These are phyloP conservation scores for Cryptococcus sp. DNA, from an alignment of 1,284 basidiomycete genomes.

Conservation along the genomic window DNA sequence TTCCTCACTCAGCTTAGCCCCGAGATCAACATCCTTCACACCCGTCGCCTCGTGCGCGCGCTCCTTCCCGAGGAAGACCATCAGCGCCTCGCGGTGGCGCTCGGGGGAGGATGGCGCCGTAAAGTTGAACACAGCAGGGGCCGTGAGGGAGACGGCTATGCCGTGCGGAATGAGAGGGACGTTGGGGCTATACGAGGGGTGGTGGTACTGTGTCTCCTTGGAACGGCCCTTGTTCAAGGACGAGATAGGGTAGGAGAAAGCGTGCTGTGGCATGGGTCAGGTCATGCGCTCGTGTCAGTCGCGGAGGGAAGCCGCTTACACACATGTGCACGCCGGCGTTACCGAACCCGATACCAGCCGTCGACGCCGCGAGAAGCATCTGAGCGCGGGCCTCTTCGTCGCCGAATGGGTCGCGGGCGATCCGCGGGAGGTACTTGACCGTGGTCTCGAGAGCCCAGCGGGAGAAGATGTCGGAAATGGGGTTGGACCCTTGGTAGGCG, in stretches of 20 bases:
- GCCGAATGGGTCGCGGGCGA: conserved; percentile 67
- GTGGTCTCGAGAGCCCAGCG: conserved; percentile 90
- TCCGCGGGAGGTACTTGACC: conserved; percentile 82
- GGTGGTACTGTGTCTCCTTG: conserved; percentile 66
- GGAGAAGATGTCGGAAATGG: conserved; percentile 93
- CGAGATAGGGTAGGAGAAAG: conserved; percentile 60
- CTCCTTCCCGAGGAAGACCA: conserved; percentile 71
- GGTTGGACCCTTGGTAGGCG: conserved; percentile 94
- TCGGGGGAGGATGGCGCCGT: conserved; percentile 86
- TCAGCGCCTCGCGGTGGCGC: conserved; percentile 82
- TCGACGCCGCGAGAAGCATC: conserved; percentile 66
- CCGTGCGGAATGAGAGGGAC: conserved; percentile 92
- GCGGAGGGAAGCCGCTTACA: conserved; percentile 11
- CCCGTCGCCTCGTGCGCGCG: conserved; percentile 65
- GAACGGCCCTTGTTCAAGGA: conserved; percentile 92
- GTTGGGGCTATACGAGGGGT: conserved; percentile 75
- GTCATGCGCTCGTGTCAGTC: not conserved
- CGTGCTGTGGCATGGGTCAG: conserved; percentile 24
- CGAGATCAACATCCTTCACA: conserved; percentile 78
- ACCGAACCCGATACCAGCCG: conserved; percentile 93
- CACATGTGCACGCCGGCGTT: conserved; percentile 90
- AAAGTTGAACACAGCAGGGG: conserved; percentile 87
- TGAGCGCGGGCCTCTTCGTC: conserved; percentile 81
- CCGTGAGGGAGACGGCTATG: conserved; percentile 79
- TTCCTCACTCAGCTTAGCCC: conserved; percentile 76